Evolutionary conservation across 2,329 filamentous ascomycete genomes (phyloP).

Genomic region (Mycosphaerella sp.): DNA sequence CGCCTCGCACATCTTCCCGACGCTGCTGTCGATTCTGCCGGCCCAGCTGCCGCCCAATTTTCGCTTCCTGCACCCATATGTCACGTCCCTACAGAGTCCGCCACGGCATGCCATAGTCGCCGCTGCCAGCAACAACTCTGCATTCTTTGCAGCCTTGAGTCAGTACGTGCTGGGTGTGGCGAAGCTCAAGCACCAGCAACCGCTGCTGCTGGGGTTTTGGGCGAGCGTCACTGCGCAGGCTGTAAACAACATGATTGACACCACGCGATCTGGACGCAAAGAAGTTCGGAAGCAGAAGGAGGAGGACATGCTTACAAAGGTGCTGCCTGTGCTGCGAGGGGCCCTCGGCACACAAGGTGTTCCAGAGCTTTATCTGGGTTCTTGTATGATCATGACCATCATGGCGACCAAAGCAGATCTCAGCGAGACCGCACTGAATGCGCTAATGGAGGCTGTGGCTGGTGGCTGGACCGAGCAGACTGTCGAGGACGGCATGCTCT

Average conservation of each 20-base stretch:
- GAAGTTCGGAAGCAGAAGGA: constrained; percentile 74
- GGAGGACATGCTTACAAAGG: constrained; percentile 66
- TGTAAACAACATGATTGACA: constrained; percentile 74
- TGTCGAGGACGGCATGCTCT: constrained; percentile 66
- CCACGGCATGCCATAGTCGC: constrained; percentile 78
- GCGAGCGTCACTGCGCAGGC: constrained; percentile 81
- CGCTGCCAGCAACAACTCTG: constrained; percentile 69
- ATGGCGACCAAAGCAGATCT: constrained; percentile 77
- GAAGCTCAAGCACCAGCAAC: constrained; percentile 64
- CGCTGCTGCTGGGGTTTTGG: constrained; percentile 82
- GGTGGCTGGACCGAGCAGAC: constrained; percentile 71
- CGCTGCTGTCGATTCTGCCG: constrained; percentile 80
- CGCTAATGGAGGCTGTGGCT: constrained; percentile 83
- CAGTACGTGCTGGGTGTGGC: constrained; percentile 71
- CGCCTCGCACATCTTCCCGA: constrained; percentile 74
- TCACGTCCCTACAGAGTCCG: constrained; percentile 66
- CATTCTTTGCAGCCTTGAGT: constrained; percentile 71
- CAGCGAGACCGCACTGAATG: constrained; percentile 71
- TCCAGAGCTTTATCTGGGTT: constrained; percentile 74
- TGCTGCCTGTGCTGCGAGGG: constrained; percentile 65
- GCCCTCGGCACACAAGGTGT: constrained; percentile 69
- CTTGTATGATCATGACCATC: constrained; percentile 85
- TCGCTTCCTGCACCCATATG: constrained; percentile 80
- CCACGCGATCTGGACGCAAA: constrained; percentile 65
- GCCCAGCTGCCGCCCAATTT: constrained; percentile 66